These are phyloP conservation scores for Cladosporium sp. DNA, from an alignment of 2,329 filamentous ascomycete species.

Conservation along the genomic window DNA sequence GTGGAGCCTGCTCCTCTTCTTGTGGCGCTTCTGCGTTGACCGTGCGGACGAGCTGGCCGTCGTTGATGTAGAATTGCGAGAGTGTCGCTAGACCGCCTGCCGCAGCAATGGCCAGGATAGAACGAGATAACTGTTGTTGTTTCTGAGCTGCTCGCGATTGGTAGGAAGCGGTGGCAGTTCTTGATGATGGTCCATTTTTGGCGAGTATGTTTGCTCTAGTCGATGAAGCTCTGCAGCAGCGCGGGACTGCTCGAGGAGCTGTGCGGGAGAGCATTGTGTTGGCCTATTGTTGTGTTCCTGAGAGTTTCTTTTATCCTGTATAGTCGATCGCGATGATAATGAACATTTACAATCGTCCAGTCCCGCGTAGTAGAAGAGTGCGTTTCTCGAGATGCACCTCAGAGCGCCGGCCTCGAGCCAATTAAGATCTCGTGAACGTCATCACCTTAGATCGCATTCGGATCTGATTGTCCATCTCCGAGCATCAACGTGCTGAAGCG, in stretches of 20 bases:
- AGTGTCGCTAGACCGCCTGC: slow-evolving; percentile 48
- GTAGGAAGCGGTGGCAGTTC: slow-evolving; percentile 35
- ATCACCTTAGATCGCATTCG: background rate
- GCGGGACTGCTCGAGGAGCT: slow-evolving; percentile 24
- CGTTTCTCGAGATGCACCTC: background rate
- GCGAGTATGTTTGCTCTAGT: slow-evolving; percentile 32
- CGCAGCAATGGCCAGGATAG: slow-evolving; percentile 45
- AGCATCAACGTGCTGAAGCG: background rate
- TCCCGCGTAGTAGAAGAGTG: background rate
- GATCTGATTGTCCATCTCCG: slow-evolving; percentile 19
- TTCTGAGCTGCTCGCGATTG: slow-evolving; percentile 44
- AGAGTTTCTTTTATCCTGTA: background rate
- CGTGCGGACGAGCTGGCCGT: slow-evolving; percentile 42
- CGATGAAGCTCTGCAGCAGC: slow-evolving; percentile 26
- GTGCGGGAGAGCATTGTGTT: slow-evolving; percentile 27
- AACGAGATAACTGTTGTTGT: slow-evolving; percentile 50
- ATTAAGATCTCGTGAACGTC: slow-evolving; percentile 20
- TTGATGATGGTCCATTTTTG: slow-evolving; percentile 24
- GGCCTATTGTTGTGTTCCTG: background rate
- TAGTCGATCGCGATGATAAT: background rate
- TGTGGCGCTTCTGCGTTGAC: slow-evolving; percentile 53
- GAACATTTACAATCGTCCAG: background rate
- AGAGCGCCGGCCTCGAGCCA: background rate
- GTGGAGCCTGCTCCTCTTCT: slow-evolving; percentile 50
- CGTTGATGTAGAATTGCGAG: slow-evolving; percentile 47